Base-by-base conservation (phyloP, 257 asterid species). In the Jacaranda mimosifolia region DNA sequence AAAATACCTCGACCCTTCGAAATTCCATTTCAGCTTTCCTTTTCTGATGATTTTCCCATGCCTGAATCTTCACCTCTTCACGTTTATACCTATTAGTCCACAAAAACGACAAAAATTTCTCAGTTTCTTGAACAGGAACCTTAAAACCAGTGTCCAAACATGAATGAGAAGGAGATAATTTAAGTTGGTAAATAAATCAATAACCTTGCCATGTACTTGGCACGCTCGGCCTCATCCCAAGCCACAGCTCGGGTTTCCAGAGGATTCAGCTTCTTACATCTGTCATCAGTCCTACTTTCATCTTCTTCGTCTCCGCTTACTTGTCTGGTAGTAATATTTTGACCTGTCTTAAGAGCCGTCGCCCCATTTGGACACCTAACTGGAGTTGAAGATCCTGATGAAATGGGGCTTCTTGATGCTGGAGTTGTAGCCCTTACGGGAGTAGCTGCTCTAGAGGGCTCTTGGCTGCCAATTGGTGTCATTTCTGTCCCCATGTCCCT, bases 401-500 rank as follows among this genome's bases (percentile, higher is more conserved):
- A 73, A 18, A 82, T 80, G 2, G 96, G 98, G 69, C 96, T 91
- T 72, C 84, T 78, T 0, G 88, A 78, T 9, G 83, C 86, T 1
- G 97, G 97, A 74, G 91, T 93, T 0, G 85, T 83, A 19, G 91
- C 86, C 83, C 92, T 77, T 1, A 95, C 80, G 0, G 99, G 99
- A 0, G 99, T 95, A 7, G 94, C 96, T 1, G 99, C 79, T 81
- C 99, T 87, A 7, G 99, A 95, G 1, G 98, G 98, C 71, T 93
- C 98, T 74, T 90, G 94, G 83, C 99, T 95, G 0, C 89, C 97
- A 62, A 87, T 85, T 1, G 99, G 98, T 0, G 99, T 95, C 99
- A 95, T 95, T 68, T 93, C 99, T 0, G 99, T 95, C 52, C 99
- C 98, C 97, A 93, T 95, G 67, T 95, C 99, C 83, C 99, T 88